These are phyloP conservation scores for Aegilops umbellulata DNA, from an alignment of 176 grass and related monocot species.

Conservation along the genomic window DNA sequence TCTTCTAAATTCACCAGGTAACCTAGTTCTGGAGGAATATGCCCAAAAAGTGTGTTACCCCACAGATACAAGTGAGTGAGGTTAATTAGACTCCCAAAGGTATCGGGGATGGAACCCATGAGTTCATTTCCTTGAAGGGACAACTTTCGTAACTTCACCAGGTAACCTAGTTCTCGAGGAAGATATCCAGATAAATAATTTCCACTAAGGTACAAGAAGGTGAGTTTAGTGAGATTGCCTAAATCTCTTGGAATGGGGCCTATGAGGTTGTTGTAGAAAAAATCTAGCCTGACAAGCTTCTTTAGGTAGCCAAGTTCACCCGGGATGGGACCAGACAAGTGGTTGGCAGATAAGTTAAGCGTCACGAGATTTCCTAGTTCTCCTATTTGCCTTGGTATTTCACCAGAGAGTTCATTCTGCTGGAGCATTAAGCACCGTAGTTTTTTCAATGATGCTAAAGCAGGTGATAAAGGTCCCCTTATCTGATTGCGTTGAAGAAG, in stretches of 20 bases:
- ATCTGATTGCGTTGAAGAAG: neutral
- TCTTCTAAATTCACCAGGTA: neutral
- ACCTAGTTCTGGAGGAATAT: too few relatives aligned
- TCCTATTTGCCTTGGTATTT: neutral
- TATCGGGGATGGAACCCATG: too few relatives aligned
- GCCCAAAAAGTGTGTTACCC: too few relatives aligned
- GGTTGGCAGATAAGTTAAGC: neutral
- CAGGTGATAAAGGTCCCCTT: neutral
- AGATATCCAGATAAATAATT: too few relatives aligned
- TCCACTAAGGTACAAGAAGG: too few relatives aligned
- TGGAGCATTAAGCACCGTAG: neutral
- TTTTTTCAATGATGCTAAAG: neutral
- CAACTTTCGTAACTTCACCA: too few relatives aligned
- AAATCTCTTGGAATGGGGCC: neutral
- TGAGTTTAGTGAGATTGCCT: neutral
- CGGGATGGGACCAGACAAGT: neutral
- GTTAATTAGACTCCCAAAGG: too few relatives aligned
- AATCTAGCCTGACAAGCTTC: neutral
- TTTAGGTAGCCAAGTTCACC: neutral
- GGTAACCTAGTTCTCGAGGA: too few relatives aligned
- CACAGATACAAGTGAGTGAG: too few relatives aligned
- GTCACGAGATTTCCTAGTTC: neutral
- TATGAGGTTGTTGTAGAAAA: rapidly evolving
- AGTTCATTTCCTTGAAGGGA: rapidly evolving
- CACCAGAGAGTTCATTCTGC: neutral